Conservation (phyloP, 352 stramenopile genomes). For the Blastocystis sp. region DNA sequence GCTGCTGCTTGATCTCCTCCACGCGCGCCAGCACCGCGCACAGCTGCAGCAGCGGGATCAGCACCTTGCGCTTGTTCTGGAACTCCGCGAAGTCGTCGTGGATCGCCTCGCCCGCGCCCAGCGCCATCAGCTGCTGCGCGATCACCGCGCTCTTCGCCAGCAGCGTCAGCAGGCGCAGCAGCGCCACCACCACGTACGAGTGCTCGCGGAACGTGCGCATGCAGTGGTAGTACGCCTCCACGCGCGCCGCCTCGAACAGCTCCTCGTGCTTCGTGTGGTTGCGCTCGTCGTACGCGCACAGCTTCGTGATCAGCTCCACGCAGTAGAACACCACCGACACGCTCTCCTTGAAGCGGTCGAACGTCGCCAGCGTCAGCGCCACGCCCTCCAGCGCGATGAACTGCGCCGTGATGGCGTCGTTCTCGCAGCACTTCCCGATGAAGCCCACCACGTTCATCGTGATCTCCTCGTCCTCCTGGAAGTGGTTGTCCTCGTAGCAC, state of each 20-base stretch:
- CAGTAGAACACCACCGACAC: slow-evolving; percentile 52
- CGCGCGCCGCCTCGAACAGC: slow-evolving; percentile 26
- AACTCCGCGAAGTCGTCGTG: background rate
- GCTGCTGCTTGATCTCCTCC: slow-evolving; percentile 34
- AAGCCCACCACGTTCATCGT: slow-evolving; percentile 48
- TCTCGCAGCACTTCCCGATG: slow-evolving; percentile 31
- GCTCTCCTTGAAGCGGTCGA: slow-evolving; percentile 48
- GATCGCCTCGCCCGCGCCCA: slow-evolving; percentile 29
- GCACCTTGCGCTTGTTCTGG: slow-evolving; percentile 38
- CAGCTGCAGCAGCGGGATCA: slow-evolving; percentile 36
- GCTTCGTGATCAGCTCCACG: slow-evolving; percentile 46
- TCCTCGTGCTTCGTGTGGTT: slow-evolving; percentile 2
- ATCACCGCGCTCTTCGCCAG: slow-evolving; percentile 51
- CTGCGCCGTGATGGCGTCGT: background rate
- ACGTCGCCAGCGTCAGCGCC: slow-evolving; percentile 28
- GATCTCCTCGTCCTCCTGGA: slow-evolving; percentile 44
- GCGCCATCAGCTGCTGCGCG: slow-evolving; percentile 2
- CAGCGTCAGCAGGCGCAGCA: slow-evolving; percentile 51
- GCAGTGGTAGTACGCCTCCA: slow-evolving; percentile 50
- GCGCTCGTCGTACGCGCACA: slow-evolving; percentile 49
- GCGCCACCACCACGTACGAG: slow-evolving; percentile 13
- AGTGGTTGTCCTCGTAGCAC: background rate
- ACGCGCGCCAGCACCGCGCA: slow-evolving; percentile 13
- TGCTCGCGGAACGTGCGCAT: slow-evolving; percentile 9
- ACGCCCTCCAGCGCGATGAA: slow-evolving; percentile 24